These are phyloP conservation scores for Candida qinlingensis DNA, from an alignment of 805 yeast species.

Conservation along the genomic window DNA sequence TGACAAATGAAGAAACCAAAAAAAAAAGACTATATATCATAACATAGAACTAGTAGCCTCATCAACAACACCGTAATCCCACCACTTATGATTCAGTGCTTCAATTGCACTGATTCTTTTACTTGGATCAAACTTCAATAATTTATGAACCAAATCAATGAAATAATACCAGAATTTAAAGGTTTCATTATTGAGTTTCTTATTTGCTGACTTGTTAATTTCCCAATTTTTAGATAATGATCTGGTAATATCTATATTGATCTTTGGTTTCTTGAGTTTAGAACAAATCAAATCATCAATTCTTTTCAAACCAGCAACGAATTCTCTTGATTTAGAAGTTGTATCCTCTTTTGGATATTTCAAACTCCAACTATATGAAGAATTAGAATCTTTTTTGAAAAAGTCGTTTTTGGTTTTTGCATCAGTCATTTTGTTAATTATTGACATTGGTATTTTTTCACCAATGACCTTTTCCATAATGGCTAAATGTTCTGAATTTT, in stretches of 20 bases:
- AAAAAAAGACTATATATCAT: neutral
- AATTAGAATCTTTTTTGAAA: conserved; percentile 9
- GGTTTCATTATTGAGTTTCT: conserved; percentile 46
- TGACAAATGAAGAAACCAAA: neutral
- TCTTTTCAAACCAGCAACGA: conserved; percentile 36
- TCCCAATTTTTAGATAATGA: conserved; percentile 20
- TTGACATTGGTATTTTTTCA: conserved; percentile 35
- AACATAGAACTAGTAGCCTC: conserved; percentile 32
- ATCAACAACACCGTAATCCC: conserved; percentile 55
- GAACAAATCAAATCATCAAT: conserved; percentile 40
- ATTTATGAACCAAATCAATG: conserved; percentile 57
- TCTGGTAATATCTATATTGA: conserved; percentile 21
- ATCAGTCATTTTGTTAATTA: conserved; percentile 26
- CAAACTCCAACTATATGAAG: conserved; percentile 17
- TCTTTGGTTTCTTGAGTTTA: conserved; percentile 23
- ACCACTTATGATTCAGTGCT: conserved; percentile 81
- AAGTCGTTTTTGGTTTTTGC: conserved; percentile 5
- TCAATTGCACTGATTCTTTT: conserved; percentile 70
- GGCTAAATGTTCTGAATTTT: conserved; percentile 88
- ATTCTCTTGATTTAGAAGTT: conserved; percentile 30
- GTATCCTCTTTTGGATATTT: conserved; percentile 37
- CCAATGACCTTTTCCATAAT: conserved; percentile 85
- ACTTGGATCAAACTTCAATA: conserved; percentile 68
- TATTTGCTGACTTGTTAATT: conserved; percentile 24
- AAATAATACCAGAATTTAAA: conserved; percentile 83